Percentiles rank a stretch among this genome's conserved stretches.
These are phyloP conservation scores for Rutidosis leptorrhynchoides DNA, from an alignment of 129 eudicot genomes.

Conservation along the genomic window DNA sequence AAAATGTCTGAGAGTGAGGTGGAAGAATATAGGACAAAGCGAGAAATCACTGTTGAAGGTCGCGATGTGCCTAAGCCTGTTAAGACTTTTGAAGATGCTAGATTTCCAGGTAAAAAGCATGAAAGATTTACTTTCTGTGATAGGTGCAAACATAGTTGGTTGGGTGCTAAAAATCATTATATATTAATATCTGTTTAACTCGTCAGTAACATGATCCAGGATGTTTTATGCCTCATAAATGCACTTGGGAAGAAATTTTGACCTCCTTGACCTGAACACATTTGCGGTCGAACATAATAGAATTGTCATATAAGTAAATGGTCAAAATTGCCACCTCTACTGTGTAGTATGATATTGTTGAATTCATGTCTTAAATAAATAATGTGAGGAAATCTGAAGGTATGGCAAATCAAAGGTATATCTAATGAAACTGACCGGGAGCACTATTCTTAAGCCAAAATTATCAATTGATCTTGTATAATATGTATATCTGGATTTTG, in stretches of 20 bases:
- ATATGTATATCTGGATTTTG: not conserved
- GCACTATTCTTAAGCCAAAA: not conserved
- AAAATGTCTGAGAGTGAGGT: constrained; percentile 83
- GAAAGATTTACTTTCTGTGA: not conserved
- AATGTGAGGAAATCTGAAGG: too few species aligned
- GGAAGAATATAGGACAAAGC: constrained; percentile 63
- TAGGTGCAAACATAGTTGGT: not conserved
- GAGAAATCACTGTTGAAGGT: constrained; percentile 97
- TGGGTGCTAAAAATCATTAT: not conserved
- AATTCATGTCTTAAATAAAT: too few species aligned
- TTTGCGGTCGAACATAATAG: too few species aligned
- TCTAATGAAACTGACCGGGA: not conserved
- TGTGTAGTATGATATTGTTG: too few species aligned
- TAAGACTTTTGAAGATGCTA: constrained; percentile 61
- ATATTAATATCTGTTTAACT: too few species aligned
- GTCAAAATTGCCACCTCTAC: too few species aligned
- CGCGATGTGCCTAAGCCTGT: constrained; percentile 96
- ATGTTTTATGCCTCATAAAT: too few species aligned
- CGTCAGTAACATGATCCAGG: too few species aligned
- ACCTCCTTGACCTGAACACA: too few species aligned
- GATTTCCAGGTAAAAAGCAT: constrained; percentile 80
- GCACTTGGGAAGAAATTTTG: too few species aligned
- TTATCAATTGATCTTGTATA: not conserved
- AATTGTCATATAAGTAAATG: too few species aligned
- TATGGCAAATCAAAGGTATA: too few species aligned